Base-by-base conservation (phyloP, 306 rosid genomes). In the Abrus pulchellus region DNA sequence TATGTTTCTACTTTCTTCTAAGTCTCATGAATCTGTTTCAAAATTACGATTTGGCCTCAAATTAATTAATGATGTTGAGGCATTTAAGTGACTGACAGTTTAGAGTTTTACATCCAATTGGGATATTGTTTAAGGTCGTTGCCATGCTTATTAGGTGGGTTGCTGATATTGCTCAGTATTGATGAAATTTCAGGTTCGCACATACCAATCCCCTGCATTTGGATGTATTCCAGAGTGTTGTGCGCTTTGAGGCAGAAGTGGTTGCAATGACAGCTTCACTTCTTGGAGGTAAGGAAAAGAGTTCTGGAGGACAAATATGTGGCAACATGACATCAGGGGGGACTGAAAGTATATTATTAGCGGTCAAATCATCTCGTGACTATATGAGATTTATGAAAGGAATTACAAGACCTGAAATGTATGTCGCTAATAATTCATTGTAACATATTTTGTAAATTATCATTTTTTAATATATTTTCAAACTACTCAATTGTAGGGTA, bases 291-390 rank as follows among this genome's bases (percentile, higher is more conserved):
- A 86, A 90, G 81, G 93, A 86, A 56, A 90, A 89, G 78, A 84
- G 85, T 73, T 91, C 94, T n/a, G 97, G 95, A 80, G 95, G 97
- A 68, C 85, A 94, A 86, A 84, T 93, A 73, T 94, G 99, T 73
- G 99, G 99, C 77, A 94, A 94, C 85, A 94, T 94, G 99, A 94
- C 99, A 41, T 94, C 99, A 2, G 99, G 99, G 61, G 99, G 97
- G 87, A 94, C 99, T 54, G 99, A 94, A 87, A 94, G 99, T 81
- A 94, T 94, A 88, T 75, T 94, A 69, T 80, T 94, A 77, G 97
- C 99, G 28, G 89, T 94, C 81, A 94, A 94, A 80, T 86, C 97
- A 66, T 89, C 99, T 14, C 99, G 99, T 54, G 99, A 94, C 86
- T 93, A 88, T 75, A 94, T 93, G 99, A 92, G 91, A 85, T 74